These are phyloP conservation scores for Phalaenopsis equestris DNA, from an alignment of 106 monocot species.

Conservation along the genomic window DNA sequence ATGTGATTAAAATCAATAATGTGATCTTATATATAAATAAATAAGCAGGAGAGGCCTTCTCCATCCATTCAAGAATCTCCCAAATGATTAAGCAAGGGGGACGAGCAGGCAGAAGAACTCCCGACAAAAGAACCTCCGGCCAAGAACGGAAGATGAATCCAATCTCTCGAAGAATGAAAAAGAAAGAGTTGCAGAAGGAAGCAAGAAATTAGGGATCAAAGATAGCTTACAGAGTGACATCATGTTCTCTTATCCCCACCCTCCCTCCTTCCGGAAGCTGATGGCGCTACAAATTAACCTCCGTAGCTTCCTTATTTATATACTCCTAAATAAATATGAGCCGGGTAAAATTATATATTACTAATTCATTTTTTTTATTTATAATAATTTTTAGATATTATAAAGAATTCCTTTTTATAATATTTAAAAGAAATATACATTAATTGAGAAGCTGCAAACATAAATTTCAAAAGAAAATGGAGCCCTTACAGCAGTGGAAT, in stretches of 20 bases:
- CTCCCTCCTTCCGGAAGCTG: neutral
- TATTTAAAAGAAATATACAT: no score
- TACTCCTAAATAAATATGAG: neutral
- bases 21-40: neutral
- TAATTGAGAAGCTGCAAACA: no score
- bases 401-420: no score
- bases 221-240: conserved; percentile 2
- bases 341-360: no score
- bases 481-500: no score
- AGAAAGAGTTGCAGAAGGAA: neutral
- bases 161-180: neutral
- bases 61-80: neutral
- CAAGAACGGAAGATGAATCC: no score
- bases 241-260: neutral
- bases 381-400: no score
- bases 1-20: neutral
- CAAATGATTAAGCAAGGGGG: neutral
- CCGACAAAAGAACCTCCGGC: neutral
- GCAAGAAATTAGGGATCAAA: neutral
- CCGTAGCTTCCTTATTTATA: neutral
- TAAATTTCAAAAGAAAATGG: no score
- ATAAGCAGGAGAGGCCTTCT: neutral
- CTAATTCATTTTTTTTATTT: no score
- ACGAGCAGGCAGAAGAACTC: neutral
- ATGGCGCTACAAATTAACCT: neutral